phyloP scores from a whole-genome alignment of 1,284 basidiomycete genomes.

The Apiotrichum akiyoshidainum region DNA sequence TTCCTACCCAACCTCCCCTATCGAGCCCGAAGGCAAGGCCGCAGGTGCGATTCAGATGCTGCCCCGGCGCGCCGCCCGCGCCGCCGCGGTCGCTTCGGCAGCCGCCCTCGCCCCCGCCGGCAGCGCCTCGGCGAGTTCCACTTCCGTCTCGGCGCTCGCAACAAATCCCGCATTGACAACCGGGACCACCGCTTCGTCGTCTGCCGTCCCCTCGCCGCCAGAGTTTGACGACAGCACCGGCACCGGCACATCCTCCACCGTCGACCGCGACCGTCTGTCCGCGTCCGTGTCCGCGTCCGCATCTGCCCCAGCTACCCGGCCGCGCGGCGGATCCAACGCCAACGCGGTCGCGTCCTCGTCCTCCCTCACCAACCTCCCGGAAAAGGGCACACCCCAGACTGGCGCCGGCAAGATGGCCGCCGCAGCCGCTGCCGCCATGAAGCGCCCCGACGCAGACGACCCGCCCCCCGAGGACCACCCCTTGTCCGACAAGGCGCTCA shows the following conservation, averaged over 20 bases:
- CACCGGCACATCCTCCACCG: not conserved
- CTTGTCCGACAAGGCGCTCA: constrained; percentile 37
- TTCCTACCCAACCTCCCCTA: not conserved
- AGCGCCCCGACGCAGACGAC: constrained; percentile 11
- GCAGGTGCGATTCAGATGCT: not conserved
- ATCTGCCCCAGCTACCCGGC: not conserved
- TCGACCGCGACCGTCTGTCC: not conserved
- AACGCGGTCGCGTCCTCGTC: not conserved
- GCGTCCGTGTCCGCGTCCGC: not conserved
- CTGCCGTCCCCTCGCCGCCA: constrained; percentile 17
- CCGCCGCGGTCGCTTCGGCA: not conserved
- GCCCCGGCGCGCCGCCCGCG: not conserved
- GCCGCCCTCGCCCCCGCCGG: not conserved
- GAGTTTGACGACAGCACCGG: constrained; percentile 8
- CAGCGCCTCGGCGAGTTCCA: not conserved
- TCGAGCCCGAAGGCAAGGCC: constrained; percentile 8
- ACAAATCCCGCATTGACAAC: constrained; percentile 18
- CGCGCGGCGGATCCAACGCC: no score
- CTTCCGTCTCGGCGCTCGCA: constrained; percentile 12
- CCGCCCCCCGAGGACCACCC: constrained; percentile 38
- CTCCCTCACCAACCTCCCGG: not conserved
- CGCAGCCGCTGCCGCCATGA: constrained; percentile 36
- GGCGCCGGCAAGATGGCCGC: constrained; percentile 43
- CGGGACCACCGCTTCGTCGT: constrained; percentile 18
- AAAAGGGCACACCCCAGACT: constrained; percentile 32